Conservation (phyloP, 75 land plant genomes). For the Selaginella tamariscina region DNA sequence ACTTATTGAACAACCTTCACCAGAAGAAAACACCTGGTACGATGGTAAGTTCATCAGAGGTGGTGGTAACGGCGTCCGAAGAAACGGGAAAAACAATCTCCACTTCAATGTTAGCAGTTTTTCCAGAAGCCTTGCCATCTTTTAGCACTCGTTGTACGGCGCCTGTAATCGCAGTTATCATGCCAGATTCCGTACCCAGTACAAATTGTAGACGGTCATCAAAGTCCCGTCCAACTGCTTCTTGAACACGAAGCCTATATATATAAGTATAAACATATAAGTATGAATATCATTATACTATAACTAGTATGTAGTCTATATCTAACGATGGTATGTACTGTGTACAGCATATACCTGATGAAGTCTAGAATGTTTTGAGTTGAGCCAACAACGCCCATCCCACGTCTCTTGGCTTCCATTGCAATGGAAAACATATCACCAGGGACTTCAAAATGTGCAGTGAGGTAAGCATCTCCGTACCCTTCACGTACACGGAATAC, state of each 20-base stretch:
- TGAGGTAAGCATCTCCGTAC: conserved; percentile 79
- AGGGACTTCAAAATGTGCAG: conserved; percentile 97
- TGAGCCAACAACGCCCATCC: conserved; percentile 98
- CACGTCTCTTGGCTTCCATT: conserved; percentile 90
- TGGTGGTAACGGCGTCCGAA: conserved; percentile 58
- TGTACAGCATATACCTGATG: no score
- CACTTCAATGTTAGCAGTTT: conserved; percentile 37
- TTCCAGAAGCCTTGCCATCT: conserved; percentile 13
- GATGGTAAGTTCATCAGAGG: conserved; percentile 35
- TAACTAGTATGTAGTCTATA: no score
- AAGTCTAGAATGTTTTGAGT: conserved; percentile 85
- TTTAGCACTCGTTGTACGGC: conserved; percentile 50
- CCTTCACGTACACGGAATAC: conserved; percentile 63
- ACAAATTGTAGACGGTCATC: conserved; percentile 91
- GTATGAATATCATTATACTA: no score
- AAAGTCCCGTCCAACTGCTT: conserved; percentile 55
- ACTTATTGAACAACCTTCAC: conserved; percentile 93
- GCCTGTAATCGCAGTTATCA: conserved; percentile 94
- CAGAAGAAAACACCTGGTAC: conserved; percentile 90
- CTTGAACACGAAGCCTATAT: conserved; percentile 45
- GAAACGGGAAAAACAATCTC: conserved; percentile 97
- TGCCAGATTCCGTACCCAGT: conserved; percentile 93
- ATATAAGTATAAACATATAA: no score
- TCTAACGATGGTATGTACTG: no score
- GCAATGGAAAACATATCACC: conserved; percentile 96